Percentiles rank a stretch among this genome's conserved stretches.
Evolutionary conservation across 805 yeast species (phyloP).

Genomic region (Suhomyces xylopsoci): DNA sequence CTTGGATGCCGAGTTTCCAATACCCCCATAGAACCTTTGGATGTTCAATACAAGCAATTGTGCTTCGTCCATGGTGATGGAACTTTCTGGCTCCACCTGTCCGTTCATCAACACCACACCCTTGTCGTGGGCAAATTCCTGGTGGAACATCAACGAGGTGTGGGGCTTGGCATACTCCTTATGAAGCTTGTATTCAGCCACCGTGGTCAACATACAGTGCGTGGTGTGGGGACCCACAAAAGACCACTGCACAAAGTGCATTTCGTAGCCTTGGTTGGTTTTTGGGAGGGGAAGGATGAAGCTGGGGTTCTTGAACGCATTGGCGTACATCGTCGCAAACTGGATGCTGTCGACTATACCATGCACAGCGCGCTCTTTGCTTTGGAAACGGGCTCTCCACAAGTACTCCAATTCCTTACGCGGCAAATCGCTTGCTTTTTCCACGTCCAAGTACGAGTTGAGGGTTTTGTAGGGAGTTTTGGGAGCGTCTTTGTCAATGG

Average conservation of each 20-base stretch:
- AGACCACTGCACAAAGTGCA: constrained; percentile 93
- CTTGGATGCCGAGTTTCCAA: constrained; percentile 49
- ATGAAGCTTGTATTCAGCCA: constrained; percentile 89
- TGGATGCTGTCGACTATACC: constrained; percentile 60
- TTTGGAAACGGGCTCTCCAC: constrained; percentile 85
- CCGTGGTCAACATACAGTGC: constrained; percentile 86
- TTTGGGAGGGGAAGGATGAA: constrained; percentile 91
- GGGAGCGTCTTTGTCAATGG: constrained; percentile 35
- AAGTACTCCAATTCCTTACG: constrained; percentile 66
- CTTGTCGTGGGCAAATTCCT: constrained; percentile 61
- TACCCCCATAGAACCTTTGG: constrained; percentile 80
- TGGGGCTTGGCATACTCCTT: constrained; percentile 93
- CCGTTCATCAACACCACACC: constrained; percentile 83
- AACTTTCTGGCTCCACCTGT: constrained; percentile 65
- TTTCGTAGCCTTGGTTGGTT: constrained; percentile 57
- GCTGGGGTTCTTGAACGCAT: constrained; percentile 71
- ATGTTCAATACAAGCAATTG: constrained; percentile 71
- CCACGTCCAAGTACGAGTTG: constrained; percentile 65
- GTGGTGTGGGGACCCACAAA: constrained; percentile 80
- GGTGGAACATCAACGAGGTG: constrained; percentile 84
- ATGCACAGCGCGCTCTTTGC: constrained; percentile 55
- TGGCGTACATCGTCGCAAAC: constrained; percentile 59
- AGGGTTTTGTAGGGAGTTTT: constrained; percentile 65
- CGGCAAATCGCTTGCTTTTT: constrained; percentile 56
- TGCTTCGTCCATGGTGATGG: constrained; percentile 69